Base-by-base conservation (phyloP, 768 basidiomycete genomes). In the Ramaria sp. region DNA sequence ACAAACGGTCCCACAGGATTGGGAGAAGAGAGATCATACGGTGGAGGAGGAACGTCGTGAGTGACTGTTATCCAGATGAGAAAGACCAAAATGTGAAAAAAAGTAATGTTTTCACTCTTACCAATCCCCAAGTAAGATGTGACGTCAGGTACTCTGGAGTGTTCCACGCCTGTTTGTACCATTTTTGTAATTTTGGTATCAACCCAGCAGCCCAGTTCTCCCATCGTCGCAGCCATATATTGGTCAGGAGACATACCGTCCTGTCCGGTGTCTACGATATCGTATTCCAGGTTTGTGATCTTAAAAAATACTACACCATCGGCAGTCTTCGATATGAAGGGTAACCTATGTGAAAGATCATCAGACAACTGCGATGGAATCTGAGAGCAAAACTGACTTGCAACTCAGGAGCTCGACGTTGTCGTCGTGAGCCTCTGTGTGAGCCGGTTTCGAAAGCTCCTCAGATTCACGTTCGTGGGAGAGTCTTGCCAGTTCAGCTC, bases 181-280 rank as follows among this genome's bases (percentile, higher is more conserved):
- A 97, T 78, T 51, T 81, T 80, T 18, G 95, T 95, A 6, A 75
- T 64, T 1, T 72, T 64, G 1, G 82, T 68, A 61, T 97, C 89
- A 18, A 96, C 74, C 77, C 87, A 88, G 62, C 86, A 94, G 0
- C 95, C 95, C 16, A 93, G 64, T 61, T 88, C 81, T 4, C 86
- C 88, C 18, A 75, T 65, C 0, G 75, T 73, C 1, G 75, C 75
- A 15, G 80, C 78, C 22, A 76, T 70, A 59, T 79, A 77, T 5
- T 77, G 64, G 57, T 82, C 80, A 20, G 68, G 66, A 34, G 58
- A 63, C 30, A 59, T 65, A 37, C 55, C 59, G 30, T 67, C 66
- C 38, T 69, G 65, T n/a, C 64, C 66, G 32, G 73, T 67, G 9
- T 70, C 61, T 5, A 80, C 64, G 0, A 81, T 68, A 50, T 81